Evolutionary conservation across 2,329 filamentous ascomycete genomes (phyloP).

Genomic region (Cladosporium phlei): DNA sequence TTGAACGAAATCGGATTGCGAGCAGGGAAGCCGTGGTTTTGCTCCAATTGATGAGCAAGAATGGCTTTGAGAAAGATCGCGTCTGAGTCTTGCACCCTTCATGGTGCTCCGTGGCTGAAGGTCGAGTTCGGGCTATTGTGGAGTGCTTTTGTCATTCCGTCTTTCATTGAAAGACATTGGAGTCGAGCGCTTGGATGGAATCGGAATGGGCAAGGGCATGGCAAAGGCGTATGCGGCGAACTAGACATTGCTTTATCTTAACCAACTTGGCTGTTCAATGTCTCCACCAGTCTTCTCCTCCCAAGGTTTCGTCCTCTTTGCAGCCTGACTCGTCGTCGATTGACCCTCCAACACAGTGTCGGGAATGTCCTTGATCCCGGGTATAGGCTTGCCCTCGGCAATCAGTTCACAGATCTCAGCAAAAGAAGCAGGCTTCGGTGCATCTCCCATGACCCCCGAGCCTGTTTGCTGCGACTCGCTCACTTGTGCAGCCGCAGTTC

Average conservation of each 20-base stretch:
- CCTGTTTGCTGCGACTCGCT: slow-evolving; percentile 18
- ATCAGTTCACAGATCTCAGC: slow-evolving; percentile 82
- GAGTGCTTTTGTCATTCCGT: no score
- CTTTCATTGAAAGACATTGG: no score
- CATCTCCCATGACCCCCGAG: slow-evolving; percentile 39
- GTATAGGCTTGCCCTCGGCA: slow-evolving; percentile 73
- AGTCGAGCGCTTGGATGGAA: no score
- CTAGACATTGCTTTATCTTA: slow-evolving; percentile 7
- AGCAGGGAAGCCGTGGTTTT: no score
- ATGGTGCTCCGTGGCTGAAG: no score
- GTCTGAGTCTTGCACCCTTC: no score
- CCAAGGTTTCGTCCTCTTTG: slow-evolving; percentile 69
- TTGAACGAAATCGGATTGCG: no score
- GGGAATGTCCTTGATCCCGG: slow-evolving; percentile 82
- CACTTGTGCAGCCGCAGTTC: neutral
- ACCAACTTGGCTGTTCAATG: slow-evolving; percentile 4
- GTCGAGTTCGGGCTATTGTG: no score
- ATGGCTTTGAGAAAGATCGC: no score
- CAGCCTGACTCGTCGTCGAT: slow-evolving; percentile 52
- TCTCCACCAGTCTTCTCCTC: slow-evolving; percentile 58
- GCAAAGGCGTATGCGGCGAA: no score
- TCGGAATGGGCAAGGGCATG: no score
- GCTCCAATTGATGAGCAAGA: no score
- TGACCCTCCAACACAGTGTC: slow-evolving; percentile 70
- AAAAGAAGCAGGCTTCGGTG: slow-evolving; percentile 76